Percentiles rank a stretch among this genome's conserved stretches.
Evolutionary conservation across 805 yeast species (phyloP).

Genomic region (Ogataea dorogensis): DNA sequence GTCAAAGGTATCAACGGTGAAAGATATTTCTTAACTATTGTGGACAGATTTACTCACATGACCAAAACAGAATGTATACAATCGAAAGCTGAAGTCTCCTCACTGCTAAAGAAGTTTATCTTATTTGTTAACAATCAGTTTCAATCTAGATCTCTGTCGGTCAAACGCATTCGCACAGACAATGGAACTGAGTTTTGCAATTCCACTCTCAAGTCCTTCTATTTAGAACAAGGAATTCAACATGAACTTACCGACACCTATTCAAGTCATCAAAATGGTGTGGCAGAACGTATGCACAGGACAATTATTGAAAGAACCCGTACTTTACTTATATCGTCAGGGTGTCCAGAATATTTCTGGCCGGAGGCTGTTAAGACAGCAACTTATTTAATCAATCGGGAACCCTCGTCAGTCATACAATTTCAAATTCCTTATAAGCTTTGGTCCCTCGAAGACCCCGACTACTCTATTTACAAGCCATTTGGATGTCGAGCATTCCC

Average conservation of each 20-base stretch:
- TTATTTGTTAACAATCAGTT: neutral
- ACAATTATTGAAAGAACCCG: neutral
- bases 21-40: neutral
- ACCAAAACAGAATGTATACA: neutral
- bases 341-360: neutral
- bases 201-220: too few species aligned
- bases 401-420: too few species aligned
- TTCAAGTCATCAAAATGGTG: slow-evolving; percentile 14
- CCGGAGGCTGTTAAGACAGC: slow-evolving; percentile 1
- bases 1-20: neutral
- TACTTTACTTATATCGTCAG: too few species aligned
- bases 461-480: too few species aligned
- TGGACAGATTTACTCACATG: neutral
- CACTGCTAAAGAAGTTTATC: neutral
- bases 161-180: neutral
- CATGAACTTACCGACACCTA: slow-evolving; percentile 10
- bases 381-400: neutral
- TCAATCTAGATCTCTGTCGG: neutral
- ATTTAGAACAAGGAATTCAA: slow-evolving; percentile 1
- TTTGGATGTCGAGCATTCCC: neutral
- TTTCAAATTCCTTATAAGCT: too few species aligned
- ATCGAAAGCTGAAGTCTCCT: neutral
- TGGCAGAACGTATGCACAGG: slow-evolving; percentile 13
- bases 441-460: too few species aligned
- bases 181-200: slow-evolving; percentile 1